A percentile compares a stretch with the other conserved stretches of the same genome.
These are phyloP conservation scores for Eucalyptus erythrocorys DNA, from an alignment of 345 rosid species.

Conservation along the genomic window DNA sequence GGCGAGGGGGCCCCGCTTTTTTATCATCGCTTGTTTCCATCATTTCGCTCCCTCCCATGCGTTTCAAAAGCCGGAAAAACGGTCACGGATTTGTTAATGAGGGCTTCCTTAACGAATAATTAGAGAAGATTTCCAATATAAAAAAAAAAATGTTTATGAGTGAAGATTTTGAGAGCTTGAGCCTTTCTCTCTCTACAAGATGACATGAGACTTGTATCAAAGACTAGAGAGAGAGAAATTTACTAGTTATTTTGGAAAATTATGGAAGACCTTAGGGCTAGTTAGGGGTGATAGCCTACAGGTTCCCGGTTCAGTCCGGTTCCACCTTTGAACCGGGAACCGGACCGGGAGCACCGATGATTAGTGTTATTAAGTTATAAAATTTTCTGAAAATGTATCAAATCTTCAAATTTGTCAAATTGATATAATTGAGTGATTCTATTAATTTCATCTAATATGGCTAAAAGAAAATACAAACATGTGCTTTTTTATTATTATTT, in stretches of 20 bases:
- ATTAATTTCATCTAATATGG: no score
- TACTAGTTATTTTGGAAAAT: not conserved
- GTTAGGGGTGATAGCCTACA: no score
- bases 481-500: no score
- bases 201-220: not conserved
- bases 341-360: no score
- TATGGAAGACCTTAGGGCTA: not conserved
- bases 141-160: not conserved
- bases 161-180: not conserved
- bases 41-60: not conserved
- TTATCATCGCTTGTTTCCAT: not conserved
- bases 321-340: no score
- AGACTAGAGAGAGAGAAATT: not conserved
- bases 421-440: no score
- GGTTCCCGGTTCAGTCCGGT: no score
- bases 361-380: no score
- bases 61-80: not conserved
- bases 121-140: not conserved
- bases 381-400: accelerated
- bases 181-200: not conserved
- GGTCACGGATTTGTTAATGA: not conserved
- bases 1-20: not conserved
- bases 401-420: no score
- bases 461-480: accelerated
- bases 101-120: not conserved